phyloP scores from a whole-genome alignment of 768 basidiomycete genomes.

The Pleurotus djamor region DNA sequence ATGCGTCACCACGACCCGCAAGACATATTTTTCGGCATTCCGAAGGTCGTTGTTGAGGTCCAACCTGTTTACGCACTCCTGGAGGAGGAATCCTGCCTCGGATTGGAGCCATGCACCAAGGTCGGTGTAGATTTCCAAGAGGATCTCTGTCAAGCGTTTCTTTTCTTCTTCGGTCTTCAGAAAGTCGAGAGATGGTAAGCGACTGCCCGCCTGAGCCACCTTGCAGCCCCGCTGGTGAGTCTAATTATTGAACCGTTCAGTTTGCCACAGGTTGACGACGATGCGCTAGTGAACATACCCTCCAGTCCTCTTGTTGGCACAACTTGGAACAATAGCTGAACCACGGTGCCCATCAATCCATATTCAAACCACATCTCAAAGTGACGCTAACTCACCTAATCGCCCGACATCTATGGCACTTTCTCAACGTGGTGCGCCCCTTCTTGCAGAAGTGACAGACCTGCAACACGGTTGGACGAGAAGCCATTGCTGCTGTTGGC shows the following conservation, averaged over 20 bases:
- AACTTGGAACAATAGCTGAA: background rate
- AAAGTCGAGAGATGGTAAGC: background rate
- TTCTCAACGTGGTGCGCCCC: background rate
- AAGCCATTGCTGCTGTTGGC: background rate
- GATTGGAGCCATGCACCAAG: background rate
- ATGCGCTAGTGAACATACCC: background rate
- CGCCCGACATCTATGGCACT: constrained; percentile 1
- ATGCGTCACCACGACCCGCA: constrained; percentile 1
- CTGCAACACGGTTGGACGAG: background rate
- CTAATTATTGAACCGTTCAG: background rate
- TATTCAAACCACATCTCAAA: background rate
- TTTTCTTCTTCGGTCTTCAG: constrained; percentile 3
- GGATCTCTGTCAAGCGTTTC: background rate
- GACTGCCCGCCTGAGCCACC: background rate
- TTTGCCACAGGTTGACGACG: background rate
- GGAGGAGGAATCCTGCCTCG: background rate
- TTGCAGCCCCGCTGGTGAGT: constrained; percentile 1
- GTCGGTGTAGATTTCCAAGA: background rate
- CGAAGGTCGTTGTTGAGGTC: background rate
- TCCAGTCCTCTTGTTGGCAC: constrained; percentile 6
- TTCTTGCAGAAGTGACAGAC: constrained; percentile 2
- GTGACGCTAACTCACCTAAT: background rate
- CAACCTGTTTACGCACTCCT: background rate
- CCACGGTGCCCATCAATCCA: too few relatives aligned
- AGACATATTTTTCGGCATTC: background rate